phyloP scores from a whole-genome alignment of 2,329 filamentous ascomycete species.

The Phyllosticta paracitricarpa region DNA sequence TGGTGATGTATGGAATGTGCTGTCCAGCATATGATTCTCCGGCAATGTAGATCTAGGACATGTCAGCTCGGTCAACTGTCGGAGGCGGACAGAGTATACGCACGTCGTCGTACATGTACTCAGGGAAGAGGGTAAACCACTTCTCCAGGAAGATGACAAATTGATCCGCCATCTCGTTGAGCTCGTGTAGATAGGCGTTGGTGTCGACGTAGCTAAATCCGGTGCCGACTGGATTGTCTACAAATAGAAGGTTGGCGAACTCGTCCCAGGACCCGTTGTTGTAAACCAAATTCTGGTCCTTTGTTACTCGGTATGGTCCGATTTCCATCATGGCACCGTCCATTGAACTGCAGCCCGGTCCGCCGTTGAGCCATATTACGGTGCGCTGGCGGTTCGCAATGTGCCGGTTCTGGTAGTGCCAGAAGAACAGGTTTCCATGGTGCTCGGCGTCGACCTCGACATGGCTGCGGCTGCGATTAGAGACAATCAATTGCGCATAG shows the following conservation, averaged over 20 bases:
- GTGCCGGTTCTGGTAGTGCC: slow-evolving; percentile 93
- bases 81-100: slow-evolving; percentile 32
- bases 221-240: slow-evolving; percentile 93
- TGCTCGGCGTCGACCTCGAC: slow-evolving; percentile 77
- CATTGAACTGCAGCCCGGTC: slow-evolving; percentile 93
- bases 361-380: slow-evolving; percentile 94
- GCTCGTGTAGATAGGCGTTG: slow-evolving; percentile 73
- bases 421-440: slow-evolving; percentile 96
- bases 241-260: slow-evolving; percentile 92
- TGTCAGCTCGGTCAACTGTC: slow-evolving; percentile 12
- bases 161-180: slow-evolving; percentile 80
- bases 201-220: slow-evolving; percentile 94
- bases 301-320: slow-evolving; percentile 78
- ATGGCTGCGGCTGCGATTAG: slow-evolving; percentile 48
- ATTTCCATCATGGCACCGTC: slow-evolving; percentile 96
- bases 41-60: slow-evolving; percentile 70
- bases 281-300: slow-evolving; percentile 59
- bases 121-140: slow-evolving; percentile 82
- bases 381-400: slow-evolving; percentile 86
- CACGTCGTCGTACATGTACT: slow-evolving; percentile 87
- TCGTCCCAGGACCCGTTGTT: slow-evolving; percentile 98
- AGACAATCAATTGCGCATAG: neutral
- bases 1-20: slow-evolving; percentile 94
- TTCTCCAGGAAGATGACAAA: slow-evolving; percentile 85
- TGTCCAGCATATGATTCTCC: slow-evolving; percentile 97